Evolutionary conservation across 2,329 filamentous ascomycete genomes (phyloP).

Genomic region (Leptographium flavum): DNA sequence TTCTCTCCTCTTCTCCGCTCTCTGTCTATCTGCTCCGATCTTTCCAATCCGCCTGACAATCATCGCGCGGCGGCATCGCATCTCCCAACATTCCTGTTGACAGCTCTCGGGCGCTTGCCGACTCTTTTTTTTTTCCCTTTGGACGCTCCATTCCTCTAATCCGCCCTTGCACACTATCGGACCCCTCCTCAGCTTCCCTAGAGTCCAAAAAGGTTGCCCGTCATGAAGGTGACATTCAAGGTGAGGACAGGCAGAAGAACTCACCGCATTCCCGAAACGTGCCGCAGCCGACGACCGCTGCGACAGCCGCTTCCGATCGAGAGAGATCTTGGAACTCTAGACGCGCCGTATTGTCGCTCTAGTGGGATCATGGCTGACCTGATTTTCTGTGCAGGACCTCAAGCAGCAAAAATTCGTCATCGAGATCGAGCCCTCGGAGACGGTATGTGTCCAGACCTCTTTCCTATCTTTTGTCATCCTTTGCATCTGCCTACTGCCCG

Average conservation of each 20-base stretch:
- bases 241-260: slow-evolving; percentile 27
- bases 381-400: slow-evolving; percentile 55
- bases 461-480: not conserved
- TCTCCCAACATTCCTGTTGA: not conserved
- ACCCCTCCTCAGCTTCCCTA: too few relatives aligned
- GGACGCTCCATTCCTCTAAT: too few relatives aligned
- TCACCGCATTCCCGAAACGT: not conserved
- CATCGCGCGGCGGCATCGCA: too few relatives aligned
- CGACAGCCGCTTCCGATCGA: too few relatives aligned
- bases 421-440: slow-evolving; percentile 84
- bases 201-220: slow-evolving; percentile 20
- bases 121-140: too few relatives aligned
- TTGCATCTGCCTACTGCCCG: too few relatives aligned
- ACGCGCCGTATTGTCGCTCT: too few relatives aligned
- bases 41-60: not conserved
- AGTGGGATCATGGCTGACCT: not conserved
- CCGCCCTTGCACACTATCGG: too few relatives aligned
- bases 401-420: slow-evolving; percentile 98
- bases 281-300: not conserved
- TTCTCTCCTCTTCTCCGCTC: not conserved
- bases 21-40: not conserved
- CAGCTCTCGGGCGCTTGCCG: not conserved
- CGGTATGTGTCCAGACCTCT: slow-evolving; percentile 62
- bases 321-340: too few relatives aligned
- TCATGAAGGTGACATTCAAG: slow-evolving; percentile 57